These are phyloP conservation scores for Lentinula sp. DNA, from an alignment of 768 basidiomycete genomes.

Conservation along the genomic window DNA sequence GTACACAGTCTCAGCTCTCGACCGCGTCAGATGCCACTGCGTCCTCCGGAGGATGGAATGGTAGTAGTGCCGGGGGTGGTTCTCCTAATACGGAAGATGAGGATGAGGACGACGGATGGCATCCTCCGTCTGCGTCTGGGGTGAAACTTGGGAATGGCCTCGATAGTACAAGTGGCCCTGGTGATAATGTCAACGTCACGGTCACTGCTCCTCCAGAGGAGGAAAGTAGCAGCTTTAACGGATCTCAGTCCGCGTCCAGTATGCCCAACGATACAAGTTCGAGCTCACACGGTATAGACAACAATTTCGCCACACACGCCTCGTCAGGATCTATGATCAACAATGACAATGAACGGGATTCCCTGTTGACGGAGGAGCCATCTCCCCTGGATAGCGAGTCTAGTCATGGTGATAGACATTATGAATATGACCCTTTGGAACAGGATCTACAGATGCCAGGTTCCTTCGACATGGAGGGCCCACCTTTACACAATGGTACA, in stretches of 20 bases:
- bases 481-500: conserved; percentile 11
- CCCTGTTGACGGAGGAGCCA: conserved; percentile 6
- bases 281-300: conserved; percentile 5
- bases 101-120: conserved; percentile 2
- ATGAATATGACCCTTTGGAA: conserved; percentile 7
- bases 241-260: neutral
- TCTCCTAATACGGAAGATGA: neutral
- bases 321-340: neutral
- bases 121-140: neutral
- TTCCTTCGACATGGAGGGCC: conserved; percentile 31
- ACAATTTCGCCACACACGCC: neutral
- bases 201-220: conserved; percentile 16
- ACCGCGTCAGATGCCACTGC: neutral
- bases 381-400: neutral
- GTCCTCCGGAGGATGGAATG: neutral
- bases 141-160: neutral
- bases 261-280: too few relatives aligned
- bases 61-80: neutral
- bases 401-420: neutral
- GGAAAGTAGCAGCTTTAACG: neutral
- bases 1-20: neutral
- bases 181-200: conserved; percentile 34
- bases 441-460: conserved; percentile 43
- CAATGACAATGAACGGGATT: conserved; percentile 18
- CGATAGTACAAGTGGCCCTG: conserved; percentile 18